Conservation (phyloP, 805 yeast species). For the Sporopachydermia lactativora region DNA sequence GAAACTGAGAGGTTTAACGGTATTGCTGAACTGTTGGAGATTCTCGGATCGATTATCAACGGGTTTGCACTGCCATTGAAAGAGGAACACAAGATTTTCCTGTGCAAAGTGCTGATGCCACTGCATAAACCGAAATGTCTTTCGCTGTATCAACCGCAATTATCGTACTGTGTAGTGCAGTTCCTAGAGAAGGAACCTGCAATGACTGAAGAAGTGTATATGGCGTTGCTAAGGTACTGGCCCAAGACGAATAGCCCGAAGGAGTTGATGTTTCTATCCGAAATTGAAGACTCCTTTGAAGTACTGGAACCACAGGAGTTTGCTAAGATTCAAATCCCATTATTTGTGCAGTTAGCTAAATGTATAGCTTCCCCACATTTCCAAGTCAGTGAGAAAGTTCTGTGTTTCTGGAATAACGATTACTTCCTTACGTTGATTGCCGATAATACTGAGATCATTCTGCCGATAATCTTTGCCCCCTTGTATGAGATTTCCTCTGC, state of each 20-base stretch:
- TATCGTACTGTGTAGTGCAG: conserved; percentile 94
- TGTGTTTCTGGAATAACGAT: conserved; percentile 90
- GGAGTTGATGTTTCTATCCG: conserved; percentile 91
- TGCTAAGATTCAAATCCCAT: conserved; percentile 79
- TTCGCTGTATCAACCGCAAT: conserved; percentile 87
- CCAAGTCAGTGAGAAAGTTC: conserved; percentile 92
- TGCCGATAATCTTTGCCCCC: conserved; percentile 86
- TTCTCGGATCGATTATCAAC: conserved; percentile 89
- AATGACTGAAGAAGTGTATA: conserved; percentile 89
- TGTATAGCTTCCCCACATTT: conserved; percentile 93
- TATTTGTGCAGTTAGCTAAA: conserved; percentile 85
- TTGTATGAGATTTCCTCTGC: conserved; percentile 60
- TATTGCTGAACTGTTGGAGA: conserved; percentile 86
- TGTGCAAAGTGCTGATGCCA: conserved; percentile 78
- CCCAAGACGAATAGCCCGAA: conserved; percentile 92
- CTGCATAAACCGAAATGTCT: conserved; percentile 83
- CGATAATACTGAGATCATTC: conserved; percentile 81
- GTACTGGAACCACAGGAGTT: conserved; percentile 91
- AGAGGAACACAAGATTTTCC: conserved; percentile 89
- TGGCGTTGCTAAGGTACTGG: conserved; percentile 91
- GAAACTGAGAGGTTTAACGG: conserved; percentile 96
- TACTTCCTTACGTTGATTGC: conserved; percentile 81
- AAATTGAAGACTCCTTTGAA: conserved; percentile 92
- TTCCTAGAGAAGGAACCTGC: conserved; percentile 88
- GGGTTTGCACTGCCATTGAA: conserved; percentile 96